Evolutionary conservation across 2,329 filamentous ascomycete species (phyloP).

Genomic region (Pezizomycotina sp.): DNA sequence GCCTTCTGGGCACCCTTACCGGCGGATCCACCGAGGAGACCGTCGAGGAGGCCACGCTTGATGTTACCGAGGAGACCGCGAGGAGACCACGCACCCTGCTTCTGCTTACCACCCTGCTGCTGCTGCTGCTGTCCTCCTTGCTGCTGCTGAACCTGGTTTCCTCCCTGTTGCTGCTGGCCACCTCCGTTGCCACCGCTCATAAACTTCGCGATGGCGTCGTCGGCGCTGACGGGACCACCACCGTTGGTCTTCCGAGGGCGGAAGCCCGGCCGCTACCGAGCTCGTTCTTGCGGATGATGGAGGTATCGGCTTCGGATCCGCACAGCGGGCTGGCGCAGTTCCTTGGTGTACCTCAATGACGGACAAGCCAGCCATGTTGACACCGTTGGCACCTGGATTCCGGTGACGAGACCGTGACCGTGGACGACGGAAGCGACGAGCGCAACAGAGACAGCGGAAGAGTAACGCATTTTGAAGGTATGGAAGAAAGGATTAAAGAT

Average conservation of each 20-base stretch:
- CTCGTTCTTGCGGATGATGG: constrained; percentile 48
- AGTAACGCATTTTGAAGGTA: constrained; percentile 37
- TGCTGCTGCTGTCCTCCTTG: no score
- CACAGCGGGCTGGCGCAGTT: constrained; percentile 46
- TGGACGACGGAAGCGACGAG: constrained; percentile 33
- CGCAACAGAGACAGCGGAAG: constrained; percentile 34
- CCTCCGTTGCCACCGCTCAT: no score
- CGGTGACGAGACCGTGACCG: constrained; percentile 45
- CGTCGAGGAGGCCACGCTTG: no score
- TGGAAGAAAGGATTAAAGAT: no score
- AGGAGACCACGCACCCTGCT: no score
- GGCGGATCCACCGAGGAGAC: no score
- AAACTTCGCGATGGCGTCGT: constrained; percentile 42
- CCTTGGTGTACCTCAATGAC: constrained; percentile 49
- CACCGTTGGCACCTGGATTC: constrained; percentile 46
- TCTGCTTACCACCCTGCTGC: not conserved
- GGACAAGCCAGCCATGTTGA: constrained; percentile 46
- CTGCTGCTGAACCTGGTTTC: no score
- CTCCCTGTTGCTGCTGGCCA: no score
- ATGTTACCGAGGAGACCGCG: no score
- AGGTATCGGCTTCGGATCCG: constrained; percentile 52
- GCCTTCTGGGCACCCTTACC: no score
- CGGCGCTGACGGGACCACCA: constrained; percentile 43
- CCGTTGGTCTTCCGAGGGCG: no score
- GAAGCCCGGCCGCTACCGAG: constrained; percentile 39